Base-by-base conservation (phyloP, 371 early-diverging fungal genomes). In the Mucor piriformis region DNA sequence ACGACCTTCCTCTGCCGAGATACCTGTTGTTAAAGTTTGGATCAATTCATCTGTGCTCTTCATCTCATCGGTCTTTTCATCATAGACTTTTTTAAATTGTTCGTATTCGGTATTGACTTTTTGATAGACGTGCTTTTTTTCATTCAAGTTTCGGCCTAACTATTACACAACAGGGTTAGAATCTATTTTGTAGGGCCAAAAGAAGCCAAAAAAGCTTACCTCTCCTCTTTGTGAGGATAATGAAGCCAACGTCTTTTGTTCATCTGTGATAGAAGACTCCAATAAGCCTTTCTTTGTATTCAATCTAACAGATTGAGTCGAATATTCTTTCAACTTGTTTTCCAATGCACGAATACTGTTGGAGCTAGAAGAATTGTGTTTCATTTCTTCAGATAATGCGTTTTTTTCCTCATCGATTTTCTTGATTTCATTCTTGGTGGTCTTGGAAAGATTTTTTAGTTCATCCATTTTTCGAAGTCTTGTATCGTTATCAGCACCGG, bases 21-120 rank as follows among this genome's bases (percentile, higher is more conserved):
- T 75, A 32, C 99, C 99, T 0, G 97, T 97, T 0, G 94, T 91
- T 20, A 98, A 79, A 1, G 95, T 92, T 63, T 95, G 94, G 11
- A 97, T 69, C 32, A 98, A 77, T 57, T 95, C 92, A 38, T 96
- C 94, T 16, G 83, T 79, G 63, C 82, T 85, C 23, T 86, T 80
- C 37, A 93, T 83, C 40, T 89, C 82, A 18, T 85, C 70, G 6
- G 74, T 68, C 62, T 90, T 83, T 20, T 81, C 78, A 57, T 92
- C 91, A 69, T 89, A 77, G 10, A 61, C 67, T 33, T 72, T 59
- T 66, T 92, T 89, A 47, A 86, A 75, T 6, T 75, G 59, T 49
- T 82, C 84, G 47, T 86, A 94, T 42, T 86, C 82, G n/a, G 61
- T 59, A 42, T 81, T 63, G 42, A 83, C 66, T 40, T 66, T 73